Conservation (phyloP, 148 eudicot species). For the Selenicereus undatus region DNA sequence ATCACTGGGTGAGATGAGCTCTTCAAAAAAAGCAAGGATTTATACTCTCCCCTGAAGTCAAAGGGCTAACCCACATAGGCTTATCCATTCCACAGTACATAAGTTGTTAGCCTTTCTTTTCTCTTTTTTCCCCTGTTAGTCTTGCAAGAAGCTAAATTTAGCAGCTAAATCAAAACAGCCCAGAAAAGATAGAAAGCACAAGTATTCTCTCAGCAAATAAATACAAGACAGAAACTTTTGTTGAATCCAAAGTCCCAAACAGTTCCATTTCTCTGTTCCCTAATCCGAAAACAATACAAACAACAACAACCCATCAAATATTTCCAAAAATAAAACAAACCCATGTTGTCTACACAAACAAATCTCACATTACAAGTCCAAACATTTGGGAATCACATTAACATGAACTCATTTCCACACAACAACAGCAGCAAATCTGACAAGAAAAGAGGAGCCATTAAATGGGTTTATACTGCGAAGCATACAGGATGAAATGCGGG, state of each 20-base stretch:
- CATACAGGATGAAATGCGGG: conserved; percentile 38
- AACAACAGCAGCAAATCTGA: not conserved
- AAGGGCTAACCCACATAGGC: conserved; percentile 19
- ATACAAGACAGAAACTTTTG: not conserved
- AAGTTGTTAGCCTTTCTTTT: not conserved
- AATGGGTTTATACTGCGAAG: not conserved
- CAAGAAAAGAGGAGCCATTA: not conserved
- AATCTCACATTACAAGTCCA: conserved; percentile 7
- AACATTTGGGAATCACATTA: not conserved
- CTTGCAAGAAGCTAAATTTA: not conserved
- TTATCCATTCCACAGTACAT: conserved; percentile 19
- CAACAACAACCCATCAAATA: not conserved
- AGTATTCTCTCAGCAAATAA: not conserved
- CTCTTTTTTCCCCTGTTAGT: not conserved
- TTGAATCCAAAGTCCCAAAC: not conserved
- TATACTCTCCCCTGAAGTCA: conserved; percentile 15
- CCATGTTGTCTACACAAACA: not conserved
- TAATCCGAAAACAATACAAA: not conserved
- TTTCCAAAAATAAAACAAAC: not conserved
- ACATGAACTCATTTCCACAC: not conserved
- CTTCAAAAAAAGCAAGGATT: conserved; percentile 3
- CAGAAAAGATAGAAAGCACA: not conserved
- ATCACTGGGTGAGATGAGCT: not conserved
- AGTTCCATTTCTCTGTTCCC: not conserved
- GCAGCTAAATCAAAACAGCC: not conserved